A percentile compares a stretch with the other conserved stretches of the same genome.
These are phyloP conservation scores for Amylostereum areolatum DNA, from an alignment of 1,284 basidiomycete species.

Conservation along the genomic window DNA sequence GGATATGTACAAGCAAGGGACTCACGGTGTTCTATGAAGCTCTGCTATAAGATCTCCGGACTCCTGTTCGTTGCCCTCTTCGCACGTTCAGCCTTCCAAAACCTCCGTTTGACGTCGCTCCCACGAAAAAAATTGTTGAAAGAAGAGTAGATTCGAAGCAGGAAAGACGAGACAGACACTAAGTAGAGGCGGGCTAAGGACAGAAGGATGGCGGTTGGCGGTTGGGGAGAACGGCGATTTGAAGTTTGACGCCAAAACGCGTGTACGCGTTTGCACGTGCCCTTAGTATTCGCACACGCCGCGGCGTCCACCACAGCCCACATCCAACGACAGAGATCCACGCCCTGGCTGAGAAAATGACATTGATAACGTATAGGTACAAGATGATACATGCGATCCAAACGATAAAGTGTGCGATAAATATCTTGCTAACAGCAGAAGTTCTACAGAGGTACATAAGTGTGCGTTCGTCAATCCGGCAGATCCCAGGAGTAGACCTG, in stretches of 20 bases:
- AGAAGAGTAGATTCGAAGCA: not conserved
- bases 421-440: too few relatives aligned
- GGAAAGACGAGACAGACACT: not conserved
- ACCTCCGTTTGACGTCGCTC: too few relatives aligned
- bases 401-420: not conserved
- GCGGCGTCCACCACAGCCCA: too few relatives aligned
- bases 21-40: not conserved
- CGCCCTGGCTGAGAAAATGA: too few relatives aligned
- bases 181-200: not conserved
- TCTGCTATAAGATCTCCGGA: not conserved
- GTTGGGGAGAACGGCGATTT: not conserved
- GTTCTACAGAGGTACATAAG: not conserved
- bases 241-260: not conserved
- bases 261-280: not conserved
- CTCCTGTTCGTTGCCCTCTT: not conserved
- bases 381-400: too few relatives aligned
- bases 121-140: not conserved
- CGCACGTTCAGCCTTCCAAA: not conserved
- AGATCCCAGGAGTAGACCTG: conserved; percentile 58
- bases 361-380: too few relatives aligned
- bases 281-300: too few relatives aligned
- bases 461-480: conserved; percentile 33
- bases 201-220: not conserved
- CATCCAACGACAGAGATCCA: too few relatives aligned
- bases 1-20: not conserved